Evolutionary conservation across 2,329 filamentous ascomycete species (phyloP).

Genomic region (Hyphodiscus sp.): DNA sequence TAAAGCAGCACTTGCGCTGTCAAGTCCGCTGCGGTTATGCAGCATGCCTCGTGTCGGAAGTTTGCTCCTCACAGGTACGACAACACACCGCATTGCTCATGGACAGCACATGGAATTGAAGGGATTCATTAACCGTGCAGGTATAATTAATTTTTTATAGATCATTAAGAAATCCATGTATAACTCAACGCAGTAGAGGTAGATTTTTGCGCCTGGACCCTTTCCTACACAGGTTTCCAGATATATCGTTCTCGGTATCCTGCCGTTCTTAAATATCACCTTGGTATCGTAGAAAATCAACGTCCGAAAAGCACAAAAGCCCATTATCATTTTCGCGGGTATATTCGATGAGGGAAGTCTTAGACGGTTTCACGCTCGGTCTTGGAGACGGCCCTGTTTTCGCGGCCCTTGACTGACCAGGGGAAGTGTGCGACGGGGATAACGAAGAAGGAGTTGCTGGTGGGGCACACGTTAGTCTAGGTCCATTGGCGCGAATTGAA

Average conservation of each 20-base stretch:
- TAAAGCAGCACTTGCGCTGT: not conserved
- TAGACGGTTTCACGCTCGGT: slow-evolving; percentile 33
- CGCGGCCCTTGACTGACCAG: slow-evolving; percentile 75
- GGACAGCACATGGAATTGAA: not conserved
- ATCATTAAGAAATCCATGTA: not conserved
- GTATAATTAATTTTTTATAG: not conserved
- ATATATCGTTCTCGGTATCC: not conserved
- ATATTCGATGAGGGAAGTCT: not conserved
- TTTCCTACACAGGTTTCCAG: not conserved
- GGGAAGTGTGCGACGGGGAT: slow-evolving; percentile 92
- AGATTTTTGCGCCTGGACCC: not conserved
- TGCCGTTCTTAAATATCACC: not conserved
- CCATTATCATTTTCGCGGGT: not conserved
- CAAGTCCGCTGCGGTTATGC: not conserved
- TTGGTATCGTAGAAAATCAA: not conserved
- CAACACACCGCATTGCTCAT: not conserved
- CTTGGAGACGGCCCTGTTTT: slow-evolving; percentile 46
- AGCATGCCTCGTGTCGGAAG: not conserved
- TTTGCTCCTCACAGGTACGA: not conserved
- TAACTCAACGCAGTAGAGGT: not conserved
- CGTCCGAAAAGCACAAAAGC: not conserved
- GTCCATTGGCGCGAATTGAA: not conserved
- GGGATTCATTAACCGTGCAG: not conserved
- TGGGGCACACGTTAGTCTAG: not conserved
- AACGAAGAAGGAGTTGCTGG: slow-evolving; percentile 80